Conservation (phyloP, 208 protist genomes). For the Trypanosoma avium region DNA sequence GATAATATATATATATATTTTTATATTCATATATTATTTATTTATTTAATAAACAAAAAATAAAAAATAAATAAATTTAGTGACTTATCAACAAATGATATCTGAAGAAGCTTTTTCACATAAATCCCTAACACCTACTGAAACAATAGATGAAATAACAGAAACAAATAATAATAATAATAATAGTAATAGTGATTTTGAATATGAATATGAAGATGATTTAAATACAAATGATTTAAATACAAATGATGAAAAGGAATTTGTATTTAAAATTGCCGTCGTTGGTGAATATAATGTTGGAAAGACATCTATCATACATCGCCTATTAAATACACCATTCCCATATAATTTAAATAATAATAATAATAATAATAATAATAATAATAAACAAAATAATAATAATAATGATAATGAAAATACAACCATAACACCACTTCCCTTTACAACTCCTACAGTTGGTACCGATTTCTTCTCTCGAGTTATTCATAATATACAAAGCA, state of each 20-base stretch:
- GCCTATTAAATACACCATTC: conserved; percentile 28
- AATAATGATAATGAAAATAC: not conserved
- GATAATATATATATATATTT: too few relatives aligned
- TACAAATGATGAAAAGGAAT: conserved; percentile 27
- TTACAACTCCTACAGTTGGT: conserved; percentile 47
- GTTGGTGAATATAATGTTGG: conserved; percentile 59
- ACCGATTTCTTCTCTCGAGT: conserved; percentile 60
- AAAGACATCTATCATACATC: conserved; percentile 66
- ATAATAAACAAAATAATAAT: conserved; percentile 10
- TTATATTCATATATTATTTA: too few relatives aligned
- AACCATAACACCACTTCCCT: not conserved
- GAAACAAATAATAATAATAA: not conserved
- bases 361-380: conserved; percentile 16
- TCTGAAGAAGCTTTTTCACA: too few relatives aligned
- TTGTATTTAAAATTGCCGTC: conserved; percentile 53
- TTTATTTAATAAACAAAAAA: too few relatives aligned
- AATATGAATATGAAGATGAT: not conserved
- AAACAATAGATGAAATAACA: too few relatives aligned
- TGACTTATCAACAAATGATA: too few relatives aligned
- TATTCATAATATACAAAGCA: conserved; percentile 31
- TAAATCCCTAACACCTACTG: too few relatives aligned
- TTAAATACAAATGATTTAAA: too few relatives aligned
- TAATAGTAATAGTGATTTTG: not conserved
- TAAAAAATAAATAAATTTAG: too few relatives aligned
- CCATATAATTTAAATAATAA: not conserved